Evolutionary conservation across 2,329 filamentous ascomycete genomes (phyloP), one percentile per base, ranked within the genome.

Genomic region (Scolecobasidium constrictum): DNA sequence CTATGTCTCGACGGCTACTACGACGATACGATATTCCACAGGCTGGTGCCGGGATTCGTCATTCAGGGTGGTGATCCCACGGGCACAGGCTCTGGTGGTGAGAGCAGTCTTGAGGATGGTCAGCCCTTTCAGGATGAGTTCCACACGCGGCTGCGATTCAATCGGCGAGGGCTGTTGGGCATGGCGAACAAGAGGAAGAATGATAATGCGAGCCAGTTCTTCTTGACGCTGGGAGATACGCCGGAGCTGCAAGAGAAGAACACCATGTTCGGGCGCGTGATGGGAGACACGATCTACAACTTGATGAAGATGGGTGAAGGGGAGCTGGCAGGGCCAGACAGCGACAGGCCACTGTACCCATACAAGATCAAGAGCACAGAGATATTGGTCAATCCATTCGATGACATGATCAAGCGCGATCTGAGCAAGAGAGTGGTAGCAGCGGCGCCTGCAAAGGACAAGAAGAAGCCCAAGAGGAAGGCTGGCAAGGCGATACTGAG

Each of bases 161-260:
- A 93, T 54, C 73, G 92, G 38, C 74, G 92, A 47, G 92, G 92
- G 0, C 65, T 96, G 53, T 64, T 98, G 52, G 92, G 85, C n/a
- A 95, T 96, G 87, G 92, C 92, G 20, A 96, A 96, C 61, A 82
- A 84, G 47, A 81, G 87, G 36, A 67, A 66, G 40, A 72, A 88
- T 54, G 84, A 84, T 43, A 96, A 96, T 65, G 85, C 86, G 23
- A 94, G 86, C 60, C 92, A 98, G 62, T 96, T 96, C 70, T 98
- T 98, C 67, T 81, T 98, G 48, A 96, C 92, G 0, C 65, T 98
- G 42, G 87, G 78, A 49, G 69, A 71, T 43, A 87, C 88, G 18
- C 80, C 86, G 19, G 87, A 96, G 67, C 61, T 98, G 55, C 86
- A 83, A 52, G 83, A 82, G 40, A 86, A 85, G 64, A 95, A 95